Percentiles rank a stretch among this genome's conserved stretches.
phyloP scores from a whole-genome alignment of 208 protist genomes.

The Herpetomonas samuelpessoai region DNA sequence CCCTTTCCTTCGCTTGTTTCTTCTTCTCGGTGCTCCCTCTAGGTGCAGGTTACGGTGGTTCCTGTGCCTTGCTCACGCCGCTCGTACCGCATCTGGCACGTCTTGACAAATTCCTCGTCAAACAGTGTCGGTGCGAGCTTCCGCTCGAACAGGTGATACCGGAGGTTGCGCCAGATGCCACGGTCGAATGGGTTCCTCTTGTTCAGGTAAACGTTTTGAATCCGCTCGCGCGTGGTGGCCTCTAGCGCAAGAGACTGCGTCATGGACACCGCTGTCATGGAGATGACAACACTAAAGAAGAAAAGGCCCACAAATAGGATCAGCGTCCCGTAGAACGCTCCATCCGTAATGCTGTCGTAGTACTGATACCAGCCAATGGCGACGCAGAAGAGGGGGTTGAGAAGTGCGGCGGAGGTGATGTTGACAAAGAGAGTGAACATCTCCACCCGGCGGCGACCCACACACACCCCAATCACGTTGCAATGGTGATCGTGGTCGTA shows the following conservation, averaged over 20 bases:
- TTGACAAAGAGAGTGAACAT: constrained; percentile 65
- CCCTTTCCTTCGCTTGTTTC: no score
- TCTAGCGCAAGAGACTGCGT: constrained; percentile 24
- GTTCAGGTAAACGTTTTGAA: constrained; percentile 58
- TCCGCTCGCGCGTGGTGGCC: constrained; percentile 67
- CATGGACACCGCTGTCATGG: constrained; percentile 32
- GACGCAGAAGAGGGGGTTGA: constrained; percentile 30
- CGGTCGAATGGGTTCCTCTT: constrained; percentile 72
- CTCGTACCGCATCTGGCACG: constrained; percentile 35
- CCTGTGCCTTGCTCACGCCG: constrained; percentile 31
- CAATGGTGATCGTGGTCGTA: constrained; percentile 91
- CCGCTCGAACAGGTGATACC: constrained; percentile 36
- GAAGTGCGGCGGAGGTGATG: constrained; percentile 16
- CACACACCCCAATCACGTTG: constrained; percentile 76
- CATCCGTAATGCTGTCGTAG: constrained; percentile 14
- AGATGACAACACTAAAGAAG: constrained; percentile 17
- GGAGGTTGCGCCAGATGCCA: constrained; percentile 51
- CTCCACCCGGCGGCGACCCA: constrained; percentile 66
- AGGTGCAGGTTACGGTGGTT: constrained; percentile 27
- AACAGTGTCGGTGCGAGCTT: constrained; percentile 47
- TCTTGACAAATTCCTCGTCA: constrained; percentile 68
- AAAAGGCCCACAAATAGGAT: constrained; percentile 20
- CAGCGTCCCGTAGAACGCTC: constrained; percentile 11
- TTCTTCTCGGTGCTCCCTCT: background rate
- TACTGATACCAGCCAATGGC: constrained; percentile 24